Conservation (phyloP, 2,329 filamentous ascomycete genomes). For the Pseudogymnoascus sp. region DNA sequence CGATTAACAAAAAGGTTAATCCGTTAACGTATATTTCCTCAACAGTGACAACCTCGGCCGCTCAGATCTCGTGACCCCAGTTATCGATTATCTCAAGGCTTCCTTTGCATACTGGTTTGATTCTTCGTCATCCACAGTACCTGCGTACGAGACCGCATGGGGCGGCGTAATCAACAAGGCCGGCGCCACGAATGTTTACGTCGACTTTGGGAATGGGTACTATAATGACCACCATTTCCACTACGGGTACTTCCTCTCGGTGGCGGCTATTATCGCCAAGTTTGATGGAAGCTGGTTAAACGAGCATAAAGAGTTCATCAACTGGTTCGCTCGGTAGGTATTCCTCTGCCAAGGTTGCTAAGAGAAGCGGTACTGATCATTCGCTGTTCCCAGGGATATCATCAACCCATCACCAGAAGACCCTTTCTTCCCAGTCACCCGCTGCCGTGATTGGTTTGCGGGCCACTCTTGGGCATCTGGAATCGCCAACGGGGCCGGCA, state of each 20-base stretch:
- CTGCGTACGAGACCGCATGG: slow-evolving; percentile 23
- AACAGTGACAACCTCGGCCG: slow-evolving; percentile 20
- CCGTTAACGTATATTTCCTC: background rate
- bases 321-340: slow-evolving; percentile 21
- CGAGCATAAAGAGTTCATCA: slow-evolving; percentile 23
- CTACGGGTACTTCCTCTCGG: slow-evolving; percentile 23
- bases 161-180: slow-evolving; percentile 22
- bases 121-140: slow-evolving; percentile 14
- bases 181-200: slow-evolving; percentile 16
- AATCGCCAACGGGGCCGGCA: slow-evolving; percentile 22
- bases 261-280: slow-evolving; percentile 24
- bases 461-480: slow-evolving; percentile 27
- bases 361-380: background rate
- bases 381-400: slow-evolving; percentile 17
- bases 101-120: slow-evolving; percentile 23
- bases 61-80: slow-evolving; percentile 17
- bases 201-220: slow-evolving; percentile 25
- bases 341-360: background rate
- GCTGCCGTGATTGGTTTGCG: slow-evolving; percentile 24
- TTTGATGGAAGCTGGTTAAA: slow-evolving; percentile 20
- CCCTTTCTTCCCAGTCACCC: slow-evolving; percentile 23
- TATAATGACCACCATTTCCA: slow-evolving; percentile 29
- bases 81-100: slow-evolving; percentile 19
- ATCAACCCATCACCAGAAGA: slow-evolving; percentile 24
- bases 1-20: background rate